Evolutionary conservation across 371 early-diverging fungal genomes (phyloP).

Genomic region (Rhizomucor pusillus): DNA sequence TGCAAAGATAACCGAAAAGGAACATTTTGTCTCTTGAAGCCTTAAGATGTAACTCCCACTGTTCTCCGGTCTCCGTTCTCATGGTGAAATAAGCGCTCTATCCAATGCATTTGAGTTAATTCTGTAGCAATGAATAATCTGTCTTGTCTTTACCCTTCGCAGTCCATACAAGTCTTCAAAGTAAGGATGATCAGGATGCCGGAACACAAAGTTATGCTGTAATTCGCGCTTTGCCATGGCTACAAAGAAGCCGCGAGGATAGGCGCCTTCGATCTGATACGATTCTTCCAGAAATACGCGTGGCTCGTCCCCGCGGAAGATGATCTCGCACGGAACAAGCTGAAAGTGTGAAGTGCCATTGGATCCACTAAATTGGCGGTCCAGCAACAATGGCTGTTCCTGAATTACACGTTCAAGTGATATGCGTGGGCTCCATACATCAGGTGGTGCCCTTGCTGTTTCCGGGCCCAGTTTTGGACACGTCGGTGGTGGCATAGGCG

Average conservation of each 20-base stretch:
- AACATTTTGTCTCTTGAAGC: slow-evolving; percentile 58
- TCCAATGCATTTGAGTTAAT: not conserved
- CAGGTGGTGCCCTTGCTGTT: slow-evolving; percentile 8
- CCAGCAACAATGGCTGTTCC: slow-evolving; percentile 12
- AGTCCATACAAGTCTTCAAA: slow-evolving; percentile 48
- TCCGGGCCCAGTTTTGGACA: slow-evolving; percentile 8
- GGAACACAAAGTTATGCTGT: slow-evolving; percentile 61
- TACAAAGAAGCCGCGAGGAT: slow-evolving; percentile 65
- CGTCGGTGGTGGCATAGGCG: not conserved
- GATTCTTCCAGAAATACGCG: slow-evolving; percentile 48
- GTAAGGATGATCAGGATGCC: slow-evolving; percentile 58
- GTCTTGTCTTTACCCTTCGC: slow-evolving; percentile 26
- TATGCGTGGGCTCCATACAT: slow-evolving; percentile 23
- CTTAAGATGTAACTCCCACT: slow-evolving; percentile 75
- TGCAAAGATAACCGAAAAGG: slow-evolving; percentile 69
- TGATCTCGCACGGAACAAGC: slow-evolving; percentile 24
- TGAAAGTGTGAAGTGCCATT: slow-evolving; percentile 9
- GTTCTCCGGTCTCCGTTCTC: slow-evolving; percentile 46
- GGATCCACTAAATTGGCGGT: slow-evolving; percentile 2
- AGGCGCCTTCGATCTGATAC: slow-evolving; percentile 54
- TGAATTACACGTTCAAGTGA: slow-evolving; percentile 22
- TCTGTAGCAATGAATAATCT: not conserved
- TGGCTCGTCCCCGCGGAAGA: slow-evolving; percentile 37
- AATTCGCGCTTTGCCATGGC: slow-evolving; percentile 55
- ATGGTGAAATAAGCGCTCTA: slow-evolving; percentile 56